These are phyloP conservation scores for Colletotrichum falcatum DNA, from an alignment of 2,329 filamentous ascomycete genomes.

Conservation along the genomic window DNA sequence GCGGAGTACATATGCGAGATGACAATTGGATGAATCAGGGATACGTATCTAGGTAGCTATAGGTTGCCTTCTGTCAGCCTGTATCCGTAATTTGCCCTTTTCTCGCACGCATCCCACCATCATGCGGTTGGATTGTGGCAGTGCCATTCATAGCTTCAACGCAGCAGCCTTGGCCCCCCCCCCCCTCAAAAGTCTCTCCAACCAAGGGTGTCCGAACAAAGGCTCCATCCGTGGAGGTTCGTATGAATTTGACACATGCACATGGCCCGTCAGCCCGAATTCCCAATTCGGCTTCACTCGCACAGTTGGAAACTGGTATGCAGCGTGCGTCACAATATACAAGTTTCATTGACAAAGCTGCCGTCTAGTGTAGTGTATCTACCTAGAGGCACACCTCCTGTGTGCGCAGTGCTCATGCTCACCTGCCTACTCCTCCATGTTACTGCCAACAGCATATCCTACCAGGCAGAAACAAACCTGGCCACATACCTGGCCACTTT, in stretches of 20 bases:
- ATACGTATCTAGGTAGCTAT: background rate
- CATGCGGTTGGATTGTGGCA: constrained; percentile 33
- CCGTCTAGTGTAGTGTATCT: constrained; percentile 28
- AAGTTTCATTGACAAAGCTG: constrained; percentile 31
- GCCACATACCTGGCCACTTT: constrained; percentile 6
- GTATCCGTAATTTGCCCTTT: background rate
- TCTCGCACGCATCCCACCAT: constrained; percentile 15
- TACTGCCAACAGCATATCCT: constrained; percentile 29
- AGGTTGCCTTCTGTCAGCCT: background rate
- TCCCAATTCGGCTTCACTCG: background rate
- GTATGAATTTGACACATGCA: background rate
- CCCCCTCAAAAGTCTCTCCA: background rate
- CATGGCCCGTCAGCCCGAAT: background rate
- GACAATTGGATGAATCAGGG: background rate
- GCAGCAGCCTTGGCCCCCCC: background rate
- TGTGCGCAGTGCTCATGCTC: constrained; percentile 12
- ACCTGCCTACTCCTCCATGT: constrained; percentile 10
- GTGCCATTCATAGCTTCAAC: constrained; percentile 6
- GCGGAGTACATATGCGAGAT: background rate
- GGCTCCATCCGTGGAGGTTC: background rate
- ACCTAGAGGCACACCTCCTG: constrained; percentile 14
- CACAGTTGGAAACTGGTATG: background rate
- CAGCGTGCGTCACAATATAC: constrained; percentile 28
- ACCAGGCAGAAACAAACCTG: constrained; percentile 15
- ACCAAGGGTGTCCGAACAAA: background rate